phyloP scores from a whole-genome alignment of 1,284 basidiomycete genomes.

The Rhodotorula sp. region DNA sequence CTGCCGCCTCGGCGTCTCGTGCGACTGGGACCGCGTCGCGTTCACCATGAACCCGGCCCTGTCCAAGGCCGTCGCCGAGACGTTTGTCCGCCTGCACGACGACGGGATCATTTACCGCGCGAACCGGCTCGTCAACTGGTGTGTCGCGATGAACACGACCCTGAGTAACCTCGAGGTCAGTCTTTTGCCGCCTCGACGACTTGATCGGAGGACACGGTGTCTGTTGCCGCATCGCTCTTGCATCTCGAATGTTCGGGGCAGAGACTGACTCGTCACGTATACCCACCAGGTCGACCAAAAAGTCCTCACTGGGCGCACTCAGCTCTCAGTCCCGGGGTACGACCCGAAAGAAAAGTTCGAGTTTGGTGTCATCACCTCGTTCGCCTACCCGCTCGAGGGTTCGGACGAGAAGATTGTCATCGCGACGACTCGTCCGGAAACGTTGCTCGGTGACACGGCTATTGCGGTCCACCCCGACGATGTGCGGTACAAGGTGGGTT shows the following conservation, averaged over 20 bases:
- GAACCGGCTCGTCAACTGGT: conserved; percentile 98
- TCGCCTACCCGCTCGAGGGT: conserved; percentile 83
- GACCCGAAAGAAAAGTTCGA: conserved; percentile 92
- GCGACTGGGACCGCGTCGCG: conserved; percentile 88
- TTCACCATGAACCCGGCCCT: conserved; percentile 93
- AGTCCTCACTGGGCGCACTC: conserved; percentile 80
- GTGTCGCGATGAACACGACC: conserved; percentile 91
- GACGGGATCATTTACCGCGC: conserved; percentile 94
- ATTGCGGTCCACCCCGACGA: conserved; percentile 97
- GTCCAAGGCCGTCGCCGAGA: conserved; percentile 86
- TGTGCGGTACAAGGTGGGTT: conserved; percentile 69
- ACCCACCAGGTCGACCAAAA: conserved; percentile 80
- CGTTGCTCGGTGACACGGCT: conserved; percentile 97
- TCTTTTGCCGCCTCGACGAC: no score
- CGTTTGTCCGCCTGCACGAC: conserved; percentile 87
- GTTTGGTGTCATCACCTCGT: conserved; percentile 94
- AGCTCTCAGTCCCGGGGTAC: conserved; percentile 91
- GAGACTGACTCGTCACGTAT: no score
- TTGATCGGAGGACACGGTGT: no score
- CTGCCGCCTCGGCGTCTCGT: conserved; percentile 84
- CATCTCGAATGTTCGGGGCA: no score
- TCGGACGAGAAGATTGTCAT: conserved; percentile 87
- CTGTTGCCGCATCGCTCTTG: no score
- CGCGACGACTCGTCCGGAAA: conserved; percentile 97
- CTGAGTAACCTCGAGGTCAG: conserved; percentile 91